phyloP scores from a whole-genome alignment of 768 basidiomycete genomes.

The Suillus fuscotomentosus region DNA sequence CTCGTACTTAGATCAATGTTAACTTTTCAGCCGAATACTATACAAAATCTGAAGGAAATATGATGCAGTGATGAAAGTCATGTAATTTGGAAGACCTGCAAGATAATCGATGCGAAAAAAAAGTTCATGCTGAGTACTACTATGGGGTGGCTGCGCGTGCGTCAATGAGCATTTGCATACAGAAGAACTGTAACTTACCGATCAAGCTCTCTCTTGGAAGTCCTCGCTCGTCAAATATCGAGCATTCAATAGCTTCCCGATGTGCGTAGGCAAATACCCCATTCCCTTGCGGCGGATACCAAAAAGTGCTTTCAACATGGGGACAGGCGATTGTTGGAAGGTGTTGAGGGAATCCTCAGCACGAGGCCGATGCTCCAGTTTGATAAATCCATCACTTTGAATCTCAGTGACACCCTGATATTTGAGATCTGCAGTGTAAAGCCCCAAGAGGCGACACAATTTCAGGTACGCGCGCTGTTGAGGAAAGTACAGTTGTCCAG shows the following conservation, averaged over 20 bases:
- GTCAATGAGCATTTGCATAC: not conserved
- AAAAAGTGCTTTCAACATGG: conserved; percentile 20
- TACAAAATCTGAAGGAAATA: not conserved
- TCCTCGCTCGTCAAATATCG: conserved; percentile 24
- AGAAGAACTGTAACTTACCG: not conserved
- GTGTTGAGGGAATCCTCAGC: conserved; percentile 9
- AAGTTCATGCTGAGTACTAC: not conserved
- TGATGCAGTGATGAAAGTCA: not conserved
- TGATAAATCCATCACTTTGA: conserved; percentile 21
- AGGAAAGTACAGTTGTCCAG: conserved; percentile 43
- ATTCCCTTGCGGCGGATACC: conserved; percentile 39
- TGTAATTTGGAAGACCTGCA: not conserved
- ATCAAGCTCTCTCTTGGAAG: conserved; percentile 13
- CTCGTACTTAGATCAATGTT: not conserved
- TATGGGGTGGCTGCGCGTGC: not conserved
- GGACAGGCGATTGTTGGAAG: conserved; percentile 38
- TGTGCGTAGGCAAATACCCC: conserved; percentile 36
- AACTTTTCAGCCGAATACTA: not conserved
- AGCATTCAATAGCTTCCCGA: conserved; percentile 38
- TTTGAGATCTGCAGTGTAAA: conserved; percentile 41
- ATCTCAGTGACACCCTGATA: conserved; percentile 41
- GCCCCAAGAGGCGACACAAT: conserved; percentile 37
- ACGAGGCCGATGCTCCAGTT: conserved; percentile 7
- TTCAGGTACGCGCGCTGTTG: conserved; percentile 31
- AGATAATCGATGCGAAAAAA: not conserved